A percentile compares a stretch with the other conserved stretches of the same genome.
These are phyloP conservation scores for Penicillium thymicola DNA, from an alignment of 2,329 filamentous ascomycete genomes.

Conservation along the genomic window DNA sequence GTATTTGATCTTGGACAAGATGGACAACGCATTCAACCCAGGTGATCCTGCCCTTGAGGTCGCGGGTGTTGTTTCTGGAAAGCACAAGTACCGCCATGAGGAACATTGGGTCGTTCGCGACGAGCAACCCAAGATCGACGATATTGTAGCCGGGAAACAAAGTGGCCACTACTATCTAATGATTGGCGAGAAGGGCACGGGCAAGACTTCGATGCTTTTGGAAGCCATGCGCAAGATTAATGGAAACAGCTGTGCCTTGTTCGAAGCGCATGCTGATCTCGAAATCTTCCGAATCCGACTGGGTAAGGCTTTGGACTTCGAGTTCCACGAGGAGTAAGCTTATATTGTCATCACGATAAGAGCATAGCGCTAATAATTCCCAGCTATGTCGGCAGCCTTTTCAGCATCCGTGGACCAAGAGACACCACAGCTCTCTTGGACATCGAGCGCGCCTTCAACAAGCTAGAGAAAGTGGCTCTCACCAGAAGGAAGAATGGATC, in stretches of 20 bases:
- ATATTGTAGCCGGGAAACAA: slow-evolving; percentile 71
- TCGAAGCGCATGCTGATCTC: slow-evolving; percentile 90
- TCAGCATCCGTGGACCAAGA: slow-evolving; percentile 87
- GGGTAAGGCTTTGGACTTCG: slow-evolving; percentile 91
- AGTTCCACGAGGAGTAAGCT: slow-evolving; percentile 89
- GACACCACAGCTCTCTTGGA: slow-evolving; percentile 90
- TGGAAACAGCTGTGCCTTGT: slow-evolving; percentile 87
- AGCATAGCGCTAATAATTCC: slow-evolving; percentile 10
- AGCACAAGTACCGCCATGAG: slow-evolving; percentile 39
- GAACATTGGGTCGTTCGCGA: slow-evolving; percentile 79
- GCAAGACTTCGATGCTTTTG: slow-evolving; percentile 94
- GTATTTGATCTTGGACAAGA: slow-evolving; percentile 83
- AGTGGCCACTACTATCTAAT: slow-evolving; percentile 86
- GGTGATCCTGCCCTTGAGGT: slow-evolving; percentile 86
- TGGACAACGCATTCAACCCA: slow-evolving; percentile 84
- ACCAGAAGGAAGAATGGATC: slow-evolving; percentile 56
- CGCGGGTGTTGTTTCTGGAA: slow-evolving; percentile 54
- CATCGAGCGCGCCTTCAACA: slow-evolving; percentile 95
- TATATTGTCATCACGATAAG: not conserved
- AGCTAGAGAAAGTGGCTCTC: slow-evolving; percentile 92
- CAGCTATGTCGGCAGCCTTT: slow-evolving; percentile 77
- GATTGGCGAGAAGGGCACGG: slow-evolving; percentile 92
- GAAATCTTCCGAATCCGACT: slow-evolving; percentile 93
- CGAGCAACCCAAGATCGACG: slow-evolving; percentile 77
- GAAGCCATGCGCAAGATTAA: slow-evolving; percentile 93